Percentiles rank a stretch among this genome's conserved stretches.
These are phyloP conservation scores for Amauroascus verrucosus DNA, from an alignment of 2,329 filamentous ascomycete genomes.

Conservation along the genomic window DNA sequence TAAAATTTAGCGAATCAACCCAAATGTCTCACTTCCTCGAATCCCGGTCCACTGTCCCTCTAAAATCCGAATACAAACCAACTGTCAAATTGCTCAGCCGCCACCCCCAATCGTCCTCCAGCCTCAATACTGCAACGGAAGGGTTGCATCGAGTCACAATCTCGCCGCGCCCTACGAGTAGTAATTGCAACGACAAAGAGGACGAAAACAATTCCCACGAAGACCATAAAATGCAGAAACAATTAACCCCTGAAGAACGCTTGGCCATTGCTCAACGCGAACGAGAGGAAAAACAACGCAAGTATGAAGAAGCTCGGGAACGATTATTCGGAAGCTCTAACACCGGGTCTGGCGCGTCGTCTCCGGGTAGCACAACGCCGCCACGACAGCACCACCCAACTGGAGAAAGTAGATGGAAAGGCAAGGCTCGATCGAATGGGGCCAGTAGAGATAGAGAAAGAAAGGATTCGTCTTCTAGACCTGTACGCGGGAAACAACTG, in stretches of 20 bases:
- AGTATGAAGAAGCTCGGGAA: conserved; percentile 79
- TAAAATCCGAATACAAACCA: conserved; percentile 65
- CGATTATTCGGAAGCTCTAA: conserved; percentile 64
- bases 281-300: conserved; percentile 77
- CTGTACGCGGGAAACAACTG: conserved; percentile 46
- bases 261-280: conserved; percentile 67
- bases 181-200: conserved; percentile 10
- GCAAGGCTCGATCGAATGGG: conserved; percentile 20
- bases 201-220: conserved; percentile 35
- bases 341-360: conserved; percentile 40
- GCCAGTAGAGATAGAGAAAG: conserved; percentile 34
- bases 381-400: conserved; percentile 26
- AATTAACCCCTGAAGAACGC: conserved; percentile 64
- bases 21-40: conserved; percentile 68
- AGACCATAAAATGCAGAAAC: conserved; percentile 33
- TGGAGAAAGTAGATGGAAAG: conserved; percentile 37
- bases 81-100: conserved; percentile 76
- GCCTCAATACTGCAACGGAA: conserved; percentile 34
- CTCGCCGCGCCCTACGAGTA: conserved; percentile 14
- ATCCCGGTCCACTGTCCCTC: conserved; percentile 50
- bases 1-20: conserved; percentile 53
- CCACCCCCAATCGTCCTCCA: conserved; percentile 51
- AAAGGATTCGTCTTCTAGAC: conserved; percentile 36
- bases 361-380: conserved; percentile 53
- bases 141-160: conserved; percentile 40